Conservation (phyloP, 805 yeast genomes). For the Clavispora vitiphila region DNA sequence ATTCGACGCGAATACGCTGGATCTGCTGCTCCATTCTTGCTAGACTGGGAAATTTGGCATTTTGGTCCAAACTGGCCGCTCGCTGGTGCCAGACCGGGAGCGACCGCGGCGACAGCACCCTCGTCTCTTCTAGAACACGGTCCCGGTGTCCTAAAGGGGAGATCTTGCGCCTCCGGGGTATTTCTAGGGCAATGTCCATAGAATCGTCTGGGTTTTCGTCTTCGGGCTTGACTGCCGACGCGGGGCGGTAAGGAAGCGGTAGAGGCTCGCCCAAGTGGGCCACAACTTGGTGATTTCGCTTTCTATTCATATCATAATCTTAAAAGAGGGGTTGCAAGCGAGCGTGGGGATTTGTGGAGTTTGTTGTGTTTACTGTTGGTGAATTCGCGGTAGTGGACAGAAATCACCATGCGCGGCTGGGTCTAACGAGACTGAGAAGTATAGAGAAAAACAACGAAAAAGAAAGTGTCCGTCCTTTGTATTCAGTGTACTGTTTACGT, state of each 20-base stretch:
- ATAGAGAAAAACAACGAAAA: too few relatives aligned
- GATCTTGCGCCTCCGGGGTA: neutral
- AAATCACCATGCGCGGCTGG: neutral
- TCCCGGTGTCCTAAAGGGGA: neutral
- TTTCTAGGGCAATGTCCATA: neutral
- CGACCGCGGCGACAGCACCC: slow-evolving; percentile 1
- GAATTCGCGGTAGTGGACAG: neutral
- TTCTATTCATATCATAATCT: slow-evolving; percentile 15
- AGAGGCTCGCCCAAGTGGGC: slow-evolving; percentile 31
- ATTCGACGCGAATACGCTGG: slow-evolving; percentile 5
- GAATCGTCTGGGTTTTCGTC: slow-evolving; percentile 3
- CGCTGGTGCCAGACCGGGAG: slow-evolving; percentile 10
- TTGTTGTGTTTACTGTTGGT: neutral
- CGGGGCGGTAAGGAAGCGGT: slow-evolving; percentile 29
- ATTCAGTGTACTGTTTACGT: too few relatives aligned
- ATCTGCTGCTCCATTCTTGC: slow-evolving; percentile 7
- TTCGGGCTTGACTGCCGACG: slow-evolving; percentile 5
- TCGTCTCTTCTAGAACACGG: neutral
- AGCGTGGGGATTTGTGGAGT: neutral
- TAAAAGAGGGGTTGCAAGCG: neutral
- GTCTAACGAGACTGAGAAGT: too few relatives aligned
- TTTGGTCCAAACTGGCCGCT: slow-evolving; percentile 1
- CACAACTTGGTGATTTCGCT: slow-evolving; percentile 10
- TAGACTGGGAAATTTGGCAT: slow-evolving; percentile 1
- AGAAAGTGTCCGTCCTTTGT: too few relatives aligned